Evolutionary conservation across 108 stramenopile species (phyloP).

Genomic region (Parietichytrium sp.): DNA sequence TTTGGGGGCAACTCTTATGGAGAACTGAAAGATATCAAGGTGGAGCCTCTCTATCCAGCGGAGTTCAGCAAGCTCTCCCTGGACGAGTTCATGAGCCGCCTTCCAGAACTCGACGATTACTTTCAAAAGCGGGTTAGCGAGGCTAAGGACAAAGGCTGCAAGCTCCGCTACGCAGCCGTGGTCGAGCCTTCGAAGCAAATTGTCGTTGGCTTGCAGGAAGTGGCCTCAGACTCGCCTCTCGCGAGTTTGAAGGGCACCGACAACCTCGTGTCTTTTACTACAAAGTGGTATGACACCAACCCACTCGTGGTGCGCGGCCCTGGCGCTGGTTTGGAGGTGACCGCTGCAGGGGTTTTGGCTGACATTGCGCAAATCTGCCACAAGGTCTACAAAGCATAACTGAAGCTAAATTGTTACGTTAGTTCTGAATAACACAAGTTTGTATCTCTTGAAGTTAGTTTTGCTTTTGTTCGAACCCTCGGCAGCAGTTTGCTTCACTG

Average conservation of each 20-base stretch:
- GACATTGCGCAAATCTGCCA: too few species aligned
- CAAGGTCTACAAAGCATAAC: too few species aligned
- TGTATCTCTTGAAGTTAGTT: too few species aligned
- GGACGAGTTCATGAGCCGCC: constrained; percentile 59
- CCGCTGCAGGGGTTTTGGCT: constrained; percentile 62
- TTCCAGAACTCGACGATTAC: constrained; percentile 50
- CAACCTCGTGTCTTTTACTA: constrained; percentile 62
- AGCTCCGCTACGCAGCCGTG: constrained; percentile 66
- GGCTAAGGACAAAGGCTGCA: constrained; percentile 47
- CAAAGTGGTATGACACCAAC: constrained; percentile 56
- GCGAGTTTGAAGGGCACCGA: constrained; percentile 61
- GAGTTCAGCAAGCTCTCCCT: constrained; percentile 52
- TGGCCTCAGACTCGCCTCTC: constrained; percentile 37
- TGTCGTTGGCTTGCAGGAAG: constrained; percentile 47
- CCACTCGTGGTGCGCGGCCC: constrained; percentile 65
- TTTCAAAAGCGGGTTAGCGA: constrained; percentile 43
- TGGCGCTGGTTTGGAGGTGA: constrained; percentile 64
- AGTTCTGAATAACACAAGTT: too few species aligned
- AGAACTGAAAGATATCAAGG: constrained; percentile 52
- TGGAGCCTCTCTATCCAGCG: constrained; percentile 59
- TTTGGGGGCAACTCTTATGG: constrained; percentile 50
- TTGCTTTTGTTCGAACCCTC: too few species aligned
- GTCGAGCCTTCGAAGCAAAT: constrained; percentile 54
- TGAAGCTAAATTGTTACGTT: too few species aligned
- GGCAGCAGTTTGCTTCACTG: too few species aligned